Evolutionary conservation across 441 rosid genomes (phyloP), one percentile per base, ranked within the genome.

Genomic region (Viola pubescens): DNA sequence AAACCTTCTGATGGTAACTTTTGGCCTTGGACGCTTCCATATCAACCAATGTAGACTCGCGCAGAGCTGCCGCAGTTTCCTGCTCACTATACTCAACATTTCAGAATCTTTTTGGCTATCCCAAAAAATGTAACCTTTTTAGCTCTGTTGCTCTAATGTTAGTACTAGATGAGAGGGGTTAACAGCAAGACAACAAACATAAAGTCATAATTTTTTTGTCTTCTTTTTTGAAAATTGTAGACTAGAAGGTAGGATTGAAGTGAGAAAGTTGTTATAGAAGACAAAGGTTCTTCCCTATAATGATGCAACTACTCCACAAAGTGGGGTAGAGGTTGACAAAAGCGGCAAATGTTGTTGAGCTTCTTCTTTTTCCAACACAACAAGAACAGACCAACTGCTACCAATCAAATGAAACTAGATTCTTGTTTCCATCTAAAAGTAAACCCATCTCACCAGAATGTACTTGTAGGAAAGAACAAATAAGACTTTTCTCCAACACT

Each of bases 1-100:
- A 9, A 84, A 71, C 69, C 91, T 82, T 70, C 65, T 77, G 60
- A 87, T 62, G 3, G 80, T 61, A 50, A 90, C 76, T 75, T 76
- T 90, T 7, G 79, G 68, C 72, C 71, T 79, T 0, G 82, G 79
- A 0, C 82, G 81, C 76, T 63, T 86, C 80, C 72, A 70, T 60
- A 81, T 75, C 66, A 86, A 68, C 87, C 84, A 64, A 73, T 80
- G 14, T 45, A 90, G 64, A 61, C 81, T 80, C 5, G 80, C 64
- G 51, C 77, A 82, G 37, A 86, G 67, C 58, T 69, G 70, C 62
- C 79, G 42, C 45, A 90, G 53, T 61, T 79, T 86, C 75, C 75
- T 80, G 62, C 82, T 74, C 47, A 84, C 66, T 64, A 54, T 59
- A 50, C 82, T 52, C 44, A 83, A 64, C 79, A 85, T 76, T 60